Conservation (phyloP, 495 filamentous ascomycete species). For the Talaromyces stipitatus region DNA sequence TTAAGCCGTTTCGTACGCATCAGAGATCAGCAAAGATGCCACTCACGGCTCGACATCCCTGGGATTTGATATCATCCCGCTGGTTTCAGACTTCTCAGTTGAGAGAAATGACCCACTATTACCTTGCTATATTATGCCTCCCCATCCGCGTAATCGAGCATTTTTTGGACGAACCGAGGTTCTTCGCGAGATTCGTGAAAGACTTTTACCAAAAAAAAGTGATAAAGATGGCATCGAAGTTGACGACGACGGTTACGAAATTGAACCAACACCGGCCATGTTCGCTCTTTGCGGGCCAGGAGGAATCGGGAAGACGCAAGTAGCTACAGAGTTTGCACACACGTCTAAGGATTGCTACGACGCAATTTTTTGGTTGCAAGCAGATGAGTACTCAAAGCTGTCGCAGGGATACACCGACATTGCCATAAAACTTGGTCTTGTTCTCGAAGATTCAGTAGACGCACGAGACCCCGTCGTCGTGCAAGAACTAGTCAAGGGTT, state of each 20-base stretch:
- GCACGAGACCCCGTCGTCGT: slow-evolving; percentile 11
- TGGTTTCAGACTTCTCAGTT: not conserved
- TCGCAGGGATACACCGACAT: slow-evolving; percentile 9
- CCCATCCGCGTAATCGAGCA: not conserved
- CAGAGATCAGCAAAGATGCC: not conserved
- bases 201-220: not conserved
- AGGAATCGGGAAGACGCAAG: slow-evolving; percentile 16
- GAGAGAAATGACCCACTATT: not conserved
- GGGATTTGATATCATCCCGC: not conserved
- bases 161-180: slow-evolving; percentile 88
- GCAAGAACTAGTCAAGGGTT: slow-evolving; percentile 9
- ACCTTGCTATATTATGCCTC: not conserved
- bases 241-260: not conserved
- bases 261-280: not conserved
- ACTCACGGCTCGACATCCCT: not conserved
- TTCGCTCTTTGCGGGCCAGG: slow-evolving; percentile 12
- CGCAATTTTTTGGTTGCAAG: slow-evolving; percentile 15
- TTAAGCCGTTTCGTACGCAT: not conserved
- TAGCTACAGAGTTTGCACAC: slow-evolving; percentile 12
- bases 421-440: slow-evolving; percentile 10
- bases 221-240: not conserved
- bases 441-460: slow-evolving; percentile 10
- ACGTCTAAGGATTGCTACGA: slow-evolving; percentile 7
- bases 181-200: slow-evolving; percentile 65
- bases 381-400: slow-evolving; percentile 11